Evolutionary conservation across 805 yeast genomes (phyloP), one percentile per base, ranked within the genome.

Genomic region (Candida coleopterorum): DNA sequence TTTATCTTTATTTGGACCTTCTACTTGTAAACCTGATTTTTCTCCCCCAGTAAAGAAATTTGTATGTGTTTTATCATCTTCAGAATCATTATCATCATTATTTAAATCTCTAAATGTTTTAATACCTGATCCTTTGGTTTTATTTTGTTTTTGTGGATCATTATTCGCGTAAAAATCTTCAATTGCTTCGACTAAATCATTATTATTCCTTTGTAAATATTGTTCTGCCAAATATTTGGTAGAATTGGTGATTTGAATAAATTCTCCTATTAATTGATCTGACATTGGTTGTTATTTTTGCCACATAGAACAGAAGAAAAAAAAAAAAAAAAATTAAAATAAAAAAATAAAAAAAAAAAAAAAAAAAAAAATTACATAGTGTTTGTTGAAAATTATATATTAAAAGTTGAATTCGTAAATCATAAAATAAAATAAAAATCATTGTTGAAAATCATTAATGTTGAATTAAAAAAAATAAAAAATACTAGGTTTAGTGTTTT

Each of bases 21-120:
- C 86, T 15, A 85, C 89, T 55, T 82, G 84, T 44, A 85, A 64
- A 4, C 79, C 93, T 1, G 89, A 81, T 40, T 85, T 84, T 55
- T 83, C 89, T 17, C 74, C 86, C 11, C 80, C 80, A 1, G 85
- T 81, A 58, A 75, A 79, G 42, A 79, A 74, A 49, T 79, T 77
- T 21, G 57, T 58, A 36, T 60, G 54, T 39, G 81, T 74, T 25
- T 70, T 72, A 40, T 75, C 80, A 43, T 74, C 78, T 29, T 64
- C 75, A 12, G 64, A 66, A 9, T 63, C 73, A 12, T 59, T 61
- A 15, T 59, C 60, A 15, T 57, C 56, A 30, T 63, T 59, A 30
- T 63, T 59, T 44, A 67, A 56, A 44, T 67, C 72, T 34, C 58
- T 47, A 35, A 68, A 56, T 6, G 73, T 67, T 24, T 58, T 55